phyloP scores from a whole-genome alignment of 176 grass and related monocot species.

The Triticum turgidum region DNA sequence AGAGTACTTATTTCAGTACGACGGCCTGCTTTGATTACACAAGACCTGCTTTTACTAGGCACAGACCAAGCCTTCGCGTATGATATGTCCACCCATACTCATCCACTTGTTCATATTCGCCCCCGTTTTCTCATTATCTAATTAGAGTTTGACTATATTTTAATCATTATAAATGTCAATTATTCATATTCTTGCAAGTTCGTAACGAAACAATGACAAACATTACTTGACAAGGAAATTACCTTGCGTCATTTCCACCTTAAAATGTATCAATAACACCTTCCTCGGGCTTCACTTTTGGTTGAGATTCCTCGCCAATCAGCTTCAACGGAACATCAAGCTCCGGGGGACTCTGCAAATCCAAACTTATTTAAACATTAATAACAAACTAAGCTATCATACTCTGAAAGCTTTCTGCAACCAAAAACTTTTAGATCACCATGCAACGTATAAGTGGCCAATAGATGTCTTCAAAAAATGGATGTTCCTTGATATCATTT shows the following conservation, averaged over 20 bases:
- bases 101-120: too few relatives aligned
- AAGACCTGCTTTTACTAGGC: neutral
- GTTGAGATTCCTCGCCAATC: conserved; percentile 55
- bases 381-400: conserved; percentile 8
- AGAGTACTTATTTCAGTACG: neutral
- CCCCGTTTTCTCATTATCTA: neutral
- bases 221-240: neutral
- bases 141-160: neutral
- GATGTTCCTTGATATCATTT: conserved; percentile 94
- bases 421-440: conserved; percentile 56
- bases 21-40: neutral
- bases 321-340: conserved; percentile 75
- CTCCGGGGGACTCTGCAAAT: conserved; percentile 70
- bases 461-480: conserved; percentile 76
- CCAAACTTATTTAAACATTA: conserved; percentile 23
- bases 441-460: conserved; percentile 98
- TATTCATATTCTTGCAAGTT: conserved; percentile 6
- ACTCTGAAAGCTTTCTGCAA: neutral
- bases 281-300: conserved; percentile 48
- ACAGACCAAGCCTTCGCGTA: neutral
- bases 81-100: too few relatives aligned
- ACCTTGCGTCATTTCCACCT: conserved; percentile 35
- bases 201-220: neutral
- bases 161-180: neutral
- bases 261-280: conserved; percentile 62